Evolutionary conservation across 2,329 filamentous ascomycete species (phyloP).

Genomic region (Xenoacremonium recifei): DNA sequence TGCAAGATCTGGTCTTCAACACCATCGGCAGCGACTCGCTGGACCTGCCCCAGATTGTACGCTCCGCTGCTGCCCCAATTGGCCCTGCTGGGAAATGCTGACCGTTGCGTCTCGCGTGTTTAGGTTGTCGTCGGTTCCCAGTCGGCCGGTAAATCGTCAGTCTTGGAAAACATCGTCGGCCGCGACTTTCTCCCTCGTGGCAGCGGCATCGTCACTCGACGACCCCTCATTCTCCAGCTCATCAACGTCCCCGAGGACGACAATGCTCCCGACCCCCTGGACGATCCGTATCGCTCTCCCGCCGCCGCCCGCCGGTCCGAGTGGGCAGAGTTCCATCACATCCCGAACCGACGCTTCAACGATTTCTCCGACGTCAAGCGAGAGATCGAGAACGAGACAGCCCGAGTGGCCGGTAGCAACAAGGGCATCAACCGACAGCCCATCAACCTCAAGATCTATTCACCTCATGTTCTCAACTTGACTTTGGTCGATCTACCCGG

Average conservation of each 20-base stretch:
- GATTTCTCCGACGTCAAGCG: slow-evolving; percentile 92
- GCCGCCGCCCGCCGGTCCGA: slow-evolving; percentile 64
- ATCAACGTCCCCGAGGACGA: slow-evolving; percentile 90
- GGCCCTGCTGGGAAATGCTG: slow-evolving; percentile 9
- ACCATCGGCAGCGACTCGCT: slow-evolving; percentile 98
- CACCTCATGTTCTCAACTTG: slow-evolving; percentile 91
- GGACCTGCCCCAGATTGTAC: slow-evolving; percentile 95
- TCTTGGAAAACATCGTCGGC: slow-evolving; percentile 97
- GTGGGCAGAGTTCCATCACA: slow-evolving; percentile 97
- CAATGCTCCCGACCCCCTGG: slow-evolving; percentile 60
- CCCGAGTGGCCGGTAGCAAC: slow-evolving; percentile 88
- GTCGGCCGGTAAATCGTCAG: slow-evolving; percentile 96
- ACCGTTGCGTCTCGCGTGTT: too few relatives aligned
- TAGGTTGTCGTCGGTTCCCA: slow-evolving; percentile 98
- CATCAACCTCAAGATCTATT: slow-evolving; percentile 98
- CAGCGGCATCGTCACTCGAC: slow-evolving; percentile 91
- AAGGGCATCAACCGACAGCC: slow-evolving; percentile 97
- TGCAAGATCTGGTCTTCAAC: slow-evolving; percentile 98
- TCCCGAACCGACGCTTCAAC: slow-evolving; percentile 83
- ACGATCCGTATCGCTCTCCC: slow-evolving; percentile 74
- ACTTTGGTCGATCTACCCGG: slow-evolving; percentile 95
- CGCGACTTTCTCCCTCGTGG: slow-evolving; percentile 95
- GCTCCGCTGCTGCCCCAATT: slow-evolving; percentile 31
- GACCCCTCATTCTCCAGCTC: slow-evolving; percentile 93
- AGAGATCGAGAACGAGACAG: slow-evolving; percentile 96